phyloP scores from a whole-genome alignment of 495 filamentous ascomycete species.

The Aspergillus homomorphus region DNA sequence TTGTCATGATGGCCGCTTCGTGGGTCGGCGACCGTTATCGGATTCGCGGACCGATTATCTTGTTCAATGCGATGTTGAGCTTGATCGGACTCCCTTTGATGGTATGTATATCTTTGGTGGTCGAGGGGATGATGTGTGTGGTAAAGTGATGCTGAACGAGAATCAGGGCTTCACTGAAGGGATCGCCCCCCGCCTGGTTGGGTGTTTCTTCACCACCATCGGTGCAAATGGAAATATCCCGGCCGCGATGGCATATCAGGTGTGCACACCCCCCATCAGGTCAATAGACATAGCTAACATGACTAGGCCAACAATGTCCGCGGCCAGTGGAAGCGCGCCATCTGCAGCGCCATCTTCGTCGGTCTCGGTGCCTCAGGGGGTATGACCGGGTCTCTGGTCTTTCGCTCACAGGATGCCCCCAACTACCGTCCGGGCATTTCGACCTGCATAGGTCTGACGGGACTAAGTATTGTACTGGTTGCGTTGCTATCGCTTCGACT shows the following conservation, averaged over 20 bases:
- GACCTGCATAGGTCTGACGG: conserved; percentile 24
- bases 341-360: conserved; percentile 47
- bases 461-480: background rate
- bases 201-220: conserved; percentile 56
- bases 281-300: background rate
- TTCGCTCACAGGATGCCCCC: conserved; percentile 47
- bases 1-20: conserved; percentile 35
- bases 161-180: conserved; percentile 41
- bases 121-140: too few relatives aligned
- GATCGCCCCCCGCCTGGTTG: conserved; percentile 51
- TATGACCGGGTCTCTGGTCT: conserved; percentile 50
- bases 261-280: conserved; percentile 20
- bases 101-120: conserved; percentile 2
- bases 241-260: conserved; percentile 51
- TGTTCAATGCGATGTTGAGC: conserved; percentile 43
- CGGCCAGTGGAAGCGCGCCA: conserved; percentile 57
- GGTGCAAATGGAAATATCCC: conserved; percentile 55
- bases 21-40: conserved; percentile 48
- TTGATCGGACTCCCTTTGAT: conserved; percentile 43
- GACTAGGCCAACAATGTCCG: conserved; percentile 53
- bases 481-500: conserved; percentile 1
- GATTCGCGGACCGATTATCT: conserved; percentile 48
- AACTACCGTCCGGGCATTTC: conserved; percentile 46
- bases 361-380: conserved; percentile 52
- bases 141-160: too few relatives aligned